phyloP scores from a whole-genome alignment of 257 asterid species.

The Leptodermis oblonga region DNA sequence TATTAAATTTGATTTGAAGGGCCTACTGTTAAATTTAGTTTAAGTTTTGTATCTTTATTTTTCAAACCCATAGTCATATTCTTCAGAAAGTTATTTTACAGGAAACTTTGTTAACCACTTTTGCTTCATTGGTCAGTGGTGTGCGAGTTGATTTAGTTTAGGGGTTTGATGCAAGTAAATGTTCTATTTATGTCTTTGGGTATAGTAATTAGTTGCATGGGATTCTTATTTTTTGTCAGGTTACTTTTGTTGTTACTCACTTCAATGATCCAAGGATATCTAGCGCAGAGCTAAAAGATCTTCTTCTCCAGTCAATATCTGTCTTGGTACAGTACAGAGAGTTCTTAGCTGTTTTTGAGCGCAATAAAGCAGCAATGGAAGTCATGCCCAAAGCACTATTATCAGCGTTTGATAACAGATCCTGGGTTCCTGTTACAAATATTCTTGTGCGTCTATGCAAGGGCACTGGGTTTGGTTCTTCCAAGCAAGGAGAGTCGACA shows the following conservation, averaged over 20 bases:
- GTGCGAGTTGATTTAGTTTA: neutral
- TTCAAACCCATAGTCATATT: neutral
- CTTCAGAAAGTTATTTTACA: neutral
- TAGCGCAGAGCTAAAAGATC: slow-evolving; percentile 85
- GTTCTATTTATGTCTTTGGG: neutral
- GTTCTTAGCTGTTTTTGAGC: slow-evolving; percentile 75
- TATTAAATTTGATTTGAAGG: neutral
- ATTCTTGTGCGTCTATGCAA: slow-evolving; percentile 76
- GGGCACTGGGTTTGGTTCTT: slow-evolving; percentile 73
- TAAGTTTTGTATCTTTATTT: neutral
- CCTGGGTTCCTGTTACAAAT: slow-evolving; percentile 94
- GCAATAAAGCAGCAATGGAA: slow-evolving; percentile 70
- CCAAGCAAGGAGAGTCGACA: slow-evolving; percentile 82
- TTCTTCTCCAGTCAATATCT: slow-evolving; percentile 89
- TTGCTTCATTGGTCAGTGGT: neutral
- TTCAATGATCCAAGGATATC: slow-evolving; percentile 91
- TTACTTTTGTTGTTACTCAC: slow-evolving; percentile 78
- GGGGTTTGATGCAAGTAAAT: neutral
- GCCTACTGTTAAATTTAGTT: neutral
- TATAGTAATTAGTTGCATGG: neutral
- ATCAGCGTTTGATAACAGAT: slow-evolving; percentile 82
- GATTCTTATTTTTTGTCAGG: slow-evolving; percentile 39
- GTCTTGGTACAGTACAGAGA: slow-evolving; percentile 85
- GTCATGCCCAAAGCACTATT: slow-evolving; percentile 79
- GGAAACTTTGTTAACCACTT: neutral